Evolutionary conservation across 306 rosid genomes (phyloP), one percentile per base, ranked within the genome.

Genomic region (Rosa rugosa): DNA sequence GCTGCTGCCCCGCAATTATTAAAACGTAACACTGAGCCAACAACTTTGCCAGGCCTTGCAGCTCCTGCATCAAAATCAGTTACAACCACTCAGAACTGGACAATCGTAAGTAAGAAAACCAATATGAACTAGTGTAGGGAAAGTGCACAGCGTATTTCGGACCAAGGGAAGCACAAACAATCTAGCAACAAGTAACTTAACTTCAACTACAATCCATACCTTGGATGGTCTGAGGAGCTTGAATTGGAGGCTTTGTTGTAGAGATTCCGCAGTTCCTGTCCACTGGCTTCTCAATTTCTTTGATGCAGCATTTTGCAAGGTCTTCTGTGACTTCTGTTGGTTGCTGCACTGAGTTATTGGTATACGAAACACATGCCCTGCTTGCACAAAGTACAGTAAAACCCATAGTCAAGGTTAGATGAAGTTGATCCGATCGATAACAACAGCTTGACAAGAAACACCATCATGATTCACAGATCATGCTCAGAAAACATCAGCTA

Each of bases 11-110:
- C 99, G 17, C 90, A 81, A 82, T 88, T 90, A 80, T 89, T 95
- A 88, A 93, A 89, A 59, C 91, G 91, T 85, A 93, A 84, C 59
- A 86, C 97, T 1, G 98, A 83, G 50, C 98, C 90, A 38, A 91
- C 91, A 78, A 93, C 98, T 83, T 93, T 96, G 18, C 99, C 98
- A 0, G 98, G 98, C 88, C 94, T 90, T 51, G 98, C 99, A 69
- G 91, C 97, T 86, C 84, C 97, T 89, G 86, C 79, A 85, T 69
- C 64, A 50, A 25, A 67, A 27, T 14, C 0, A 49, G 42, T 38
- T 50, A 62, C n/a, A 51, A 67, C 25, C 40, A 47, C 53, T 75
- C 46, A 67, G 40, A 41, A 66, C 69, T 36, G 40, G 34, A 67
- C 69, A 16, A 68, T 23, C 27, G 41, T 20, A 44, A 25, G 25